These are phyloP conservation scores for Komagataella populi DNA, from an alignment of 805 yeast genomes.

Conservation along the genomic window DNA sequence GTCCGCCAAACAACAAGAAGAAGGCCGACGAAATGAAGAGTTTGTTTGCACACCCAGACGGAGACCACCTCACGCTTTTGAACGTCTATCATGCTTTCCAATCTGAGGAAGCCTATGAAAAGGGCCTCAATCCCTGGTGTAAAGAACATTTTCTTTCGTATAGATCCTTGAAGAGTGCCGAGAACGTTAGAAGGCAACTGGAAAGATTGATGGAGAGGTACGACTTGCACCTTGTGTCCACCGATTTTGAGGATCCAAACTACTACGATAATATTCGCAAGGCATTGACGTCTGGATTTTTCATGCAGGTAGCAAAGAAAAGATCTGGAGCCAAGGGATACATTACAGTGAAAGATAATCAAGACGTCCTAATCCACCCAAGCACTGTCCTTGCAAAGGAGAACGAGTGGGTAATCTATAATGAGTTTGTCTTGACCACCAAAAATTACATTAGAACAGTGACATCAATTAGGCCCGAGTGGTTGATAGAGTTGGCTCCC, in stretches of 20 bases:
- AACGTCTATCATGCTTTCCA: constrained; percentile 81
- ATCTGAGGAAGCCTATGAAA: constrained; percentile 54
- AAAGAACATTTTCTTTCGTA: constrained; percentile 77
- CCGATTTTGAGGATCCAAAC: constrained; percentile 46
- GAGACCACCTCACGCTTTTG: constrained; percentile 85
- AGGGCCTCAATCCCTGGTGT: constrained; percentile 75
- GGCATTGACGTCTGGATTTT: constrained; percentile 85
- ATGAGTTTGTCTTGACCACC: constrained; percentile 88
- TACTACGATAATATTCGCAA: constrained; percentile 73
- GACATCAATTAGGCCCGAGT: constrained; percentile 79
- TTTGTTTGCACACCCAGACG: constrained; percentile 83
- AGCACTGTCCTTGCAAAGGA: constrained; percentile 82
- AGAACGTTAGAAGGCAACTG: constrained; percentile 74
- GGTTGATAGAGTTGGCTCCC: constrained; percentile 79
- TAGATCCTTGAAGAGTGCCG: constrained; percentile 78
- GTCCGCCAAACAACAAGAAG: constrained; percentile 80
- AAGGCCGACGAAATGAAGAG: constrained; percentile 86
- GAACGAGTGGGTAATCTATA: constrained; percentile 87
- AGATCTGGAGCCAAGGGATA: constrained; percentile 73
- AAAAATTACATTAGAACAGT: constrained; percentile 93
- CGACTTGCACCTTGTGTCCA: constrained; percentile 60
- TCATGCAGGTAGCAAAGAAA: constrained; percentile 97
- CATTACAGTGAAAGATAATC: constrained; percentile 88
- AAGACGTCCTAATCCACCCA: constrained; percentile 90
- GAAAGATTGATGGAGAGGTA: constrained; percentile 70